Evolutionary conservation across 2,329 filamentous ascomycete genomes (phyloP), one percentile per base, ranked within the genome.

Genomic region (Exserohilum rostratum): DNA sequence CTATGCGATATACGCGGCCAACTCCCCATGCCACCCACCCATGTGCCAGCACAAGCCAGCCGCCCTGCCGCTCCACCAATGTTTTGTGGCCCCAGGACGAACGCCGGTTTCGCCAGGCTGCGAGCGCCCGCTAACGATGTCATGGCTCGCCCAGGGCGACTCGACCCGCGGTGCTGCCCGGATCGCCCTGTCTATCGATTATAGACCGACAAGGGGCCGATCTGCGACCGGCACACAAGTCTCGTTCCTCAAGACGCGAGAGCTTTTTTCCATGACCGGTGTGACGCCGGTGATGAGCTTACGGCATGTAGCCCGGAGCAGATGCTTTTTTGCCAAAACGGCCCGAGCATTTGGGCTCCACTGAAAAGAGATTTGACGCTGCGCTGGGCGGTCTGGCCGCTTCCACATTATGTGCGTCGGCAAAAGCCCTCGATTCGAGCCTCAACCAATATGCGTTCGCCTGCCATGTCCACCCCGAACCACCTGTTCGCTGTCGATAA

Each of bases 241-340:
- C 31, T 17, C n/a, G 17, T 17, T 37, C 50, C 37, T 56, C 22
- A 44, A 46, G 52, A n/a, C n/a, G n/a, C n/a, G 50, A 45, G 61
- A 51, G 39, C 54, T 42, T 25, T 13, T n/a, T n/a, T n/a, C n/a
- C n/a, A 46, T 55, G 60, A 42, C 55, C 58, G 58, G 60, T 54
- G 52, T 48, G 45, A 58, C 50, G 49, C 57, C 58, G 58, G 61
- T 53, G 43, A 57, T 55, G 37, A n/a, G 7, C 48, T 52, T 51
- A 46, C 45, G 20, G 20, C 29, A 31, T 27, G 45, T 59, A 51
- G 55, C 25, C 57, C 53, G 49, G 50, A 46, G 45, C 53, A 30
- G 46, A 50, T 46, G 40, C 54, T 46, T 50, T 15, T 37, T 27
- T n/a, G 13, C 7, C 20, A 27, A 53, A 33, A 51, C 51, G 47